Evolutionary conservation across 352 stramenopile genomes (phyloP), one percentile per base, ranked within the genome.

Genomic region (Globisporangium polare): DNA sequence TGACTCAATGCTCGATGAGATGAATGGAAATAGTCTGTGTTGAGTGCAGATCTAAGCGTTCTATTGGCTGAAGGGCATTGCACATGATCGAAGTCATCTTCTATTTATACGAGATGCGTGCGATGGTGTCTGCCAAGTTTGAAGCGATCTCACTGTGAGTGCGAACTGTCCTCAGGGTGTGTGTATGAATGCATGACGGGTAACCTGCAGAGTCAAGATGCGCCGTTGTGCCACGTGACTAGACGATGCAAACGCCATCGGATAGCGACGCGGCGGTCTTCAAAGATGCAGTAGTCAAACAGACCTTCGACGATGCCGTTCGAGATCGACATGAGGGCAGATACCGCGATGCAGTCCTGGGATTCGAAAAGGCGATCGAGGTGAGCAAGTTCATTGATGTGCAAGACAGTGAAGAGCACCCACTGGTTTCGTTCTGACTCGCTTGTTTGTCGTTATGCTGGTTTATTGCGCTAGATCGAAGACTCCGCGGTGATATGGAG

Each of bases 401-500:
- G 8, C 47, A 39, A 7, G 33, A n/a, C 27, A 17, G 27, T 41
- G 49, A n/a, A 27, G 17, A 4, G 1, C 27, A 41, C 10, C 24
- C 27, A 26, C 4, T 41, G 9, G n/a, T 35, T 37, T 24, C 1
- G 22, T 17, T 4, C 47, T 39, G 26, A 39, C 13, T 24, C 8
- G 35, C 37, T 43, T n/a, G n/a, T 5, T 17, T 10, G 24, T 39
- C 17, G 17, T 18, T 6, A 9, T 53, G 9, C 18, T 24, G 17
- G 15, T 39, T 60, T 24, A 27, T 24, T 5, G 13, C n/a, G 13
- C n/a, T 58, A 92, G 83, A 26, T 67, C 26, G 77, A 88, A 67
- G 75, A 92, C 47, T 85, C 72, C 0, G 78, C 75, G 27, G 58
- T 71, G 27, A 45, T 92, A 12, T 92, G 83, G 83, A 53, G 60